Percentiles rank a stretch among this genome's conserved stretches.
Evolutionary conservation across 176 grass and related monocot species (phyloP).

Genomic region (Cenchrus fungigraminus): DNA sequence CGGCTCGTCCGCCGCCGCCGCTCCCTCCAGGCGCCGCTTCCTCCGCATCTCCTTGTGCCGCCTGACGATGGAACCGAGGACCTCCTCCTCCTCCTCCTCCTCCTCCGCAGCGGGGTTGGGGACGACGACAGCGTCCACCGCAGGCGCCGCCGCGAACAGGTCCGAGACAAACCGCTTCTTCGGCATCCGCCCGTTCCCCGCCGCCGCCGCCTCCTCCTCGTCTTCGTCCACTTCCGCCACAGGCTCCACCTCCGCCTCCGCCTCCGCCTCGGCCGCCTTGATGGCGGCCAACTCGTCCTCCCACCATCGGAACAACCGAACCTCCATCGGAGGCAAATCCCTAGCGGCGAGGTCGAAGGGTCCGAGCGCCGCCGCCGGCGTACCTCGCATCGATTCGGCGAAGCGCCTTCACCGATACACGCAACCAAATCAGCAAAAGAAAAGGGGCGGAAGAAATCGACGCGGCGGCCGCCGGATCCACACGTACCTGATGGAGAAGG

Average conservation of each 20-base stretch:
- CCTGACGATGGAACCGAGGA: slow-evolving; percentile 22
- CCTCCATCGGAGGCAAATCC: slow-evolving; percentile 52
- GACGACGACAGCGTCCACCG: background rate
- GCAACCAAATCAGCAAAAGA: slow-evolving; percentile 19
- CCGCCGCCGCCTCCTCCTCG: background rate
- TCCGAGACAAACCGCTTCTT: slow-evolving; percentile 70
- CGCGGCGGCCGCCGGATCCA: background rate
- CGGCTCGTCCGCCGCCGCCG: background rate
- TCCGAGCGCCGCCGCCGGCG: background rate
- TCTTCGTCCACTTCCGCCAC: background rate
- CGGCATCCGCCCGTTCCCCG: slow-evolving; percentile 41
- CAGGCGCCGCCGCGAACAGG: slow-evolving; percentile 59
- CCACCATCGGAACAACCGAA: slow-evolving; percentile 62
- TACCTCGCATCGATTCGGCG: slow-evolving; percentile 31
- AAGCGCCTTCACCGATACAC: slow-evolving; percentile 37
- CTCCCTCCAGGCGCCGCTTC: slow-evolving; percentile 5
- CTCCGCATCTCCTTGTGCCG: slow-evolving; percentile 37
- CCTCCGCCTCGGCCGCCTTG: background rate
- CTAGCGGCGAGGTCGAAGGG: background rate
- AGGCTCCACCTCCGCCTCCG: background rate
- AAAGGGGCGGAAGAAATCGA: background rate
- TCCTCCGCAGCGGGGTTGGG: background rate
- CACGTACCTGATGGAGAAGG: slow-evolving; percentile 60
- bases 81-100: slow-evolving; percentile 17
- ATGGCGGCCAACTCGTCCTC: slow-evolving; percentile 42